A percentile compares a stretch with the other conserved stretches of the same genome.
Conservation (phyloP, 345 rosid species). For the Eucalyptus polyanthemos region DNA sequence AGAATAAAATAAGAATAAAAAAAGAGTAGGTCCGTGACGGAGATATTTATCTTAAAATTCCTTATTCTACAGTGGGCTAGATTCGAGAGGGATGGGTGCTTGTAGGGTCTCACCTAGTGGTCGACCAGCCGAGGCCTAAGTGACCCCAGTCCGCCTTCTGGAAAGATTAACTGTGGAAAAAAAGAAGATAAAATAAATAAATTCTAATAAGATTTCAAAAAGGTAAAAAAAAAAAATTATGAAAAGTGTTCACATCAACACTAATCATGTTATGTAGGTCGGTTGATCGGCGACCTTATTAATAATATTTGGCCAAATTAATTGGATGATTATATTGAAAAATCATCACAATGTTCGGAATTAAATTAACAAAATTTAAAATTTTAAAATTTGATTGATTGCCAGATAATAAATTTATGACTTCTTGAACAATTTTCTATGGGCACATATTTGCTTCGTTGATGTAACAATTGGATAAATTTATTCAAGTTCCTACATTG, state of each 20-base stretch:
- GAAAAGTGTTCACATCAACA: accelerated
- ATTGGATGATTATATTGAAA: accelerated
- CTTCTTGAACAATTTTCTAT: neutral
- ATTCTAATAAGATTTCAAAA: neutral
- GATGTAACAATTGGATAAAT: neutral
- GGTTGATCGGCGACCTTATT: accelerated
- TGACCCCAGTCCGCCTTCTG: accelerated
- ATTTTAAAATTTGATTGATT: accelerated
- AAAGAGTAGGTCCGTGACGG: neutral
- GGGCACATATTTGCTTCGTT: neutral
- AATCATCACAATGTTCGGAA: accelerated
- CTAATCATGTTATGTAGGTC: accelerated
- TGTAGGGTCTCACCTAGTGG: neutral
- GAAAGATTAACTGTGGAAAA: neutral
- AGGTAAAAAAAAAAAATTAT: neutral
- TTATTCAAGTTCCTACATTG: neutral
- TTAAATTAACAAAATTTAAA: accelerated
- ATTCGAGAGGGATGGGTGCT: neutral
- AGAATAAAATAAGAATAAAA: neutral
- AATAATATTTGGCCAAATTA: neutral
- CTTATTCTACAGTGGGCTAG: neutral
- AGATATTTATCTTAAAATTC: neutral
- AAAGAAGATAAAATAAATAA: neutral
- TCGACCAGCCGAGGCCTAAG: neutral
- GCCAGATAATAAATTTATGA: accelerated